Base-by-base conservation (phyloP, 768 basidiomycete species). In the Daedaleopsis nitida region DNA sequence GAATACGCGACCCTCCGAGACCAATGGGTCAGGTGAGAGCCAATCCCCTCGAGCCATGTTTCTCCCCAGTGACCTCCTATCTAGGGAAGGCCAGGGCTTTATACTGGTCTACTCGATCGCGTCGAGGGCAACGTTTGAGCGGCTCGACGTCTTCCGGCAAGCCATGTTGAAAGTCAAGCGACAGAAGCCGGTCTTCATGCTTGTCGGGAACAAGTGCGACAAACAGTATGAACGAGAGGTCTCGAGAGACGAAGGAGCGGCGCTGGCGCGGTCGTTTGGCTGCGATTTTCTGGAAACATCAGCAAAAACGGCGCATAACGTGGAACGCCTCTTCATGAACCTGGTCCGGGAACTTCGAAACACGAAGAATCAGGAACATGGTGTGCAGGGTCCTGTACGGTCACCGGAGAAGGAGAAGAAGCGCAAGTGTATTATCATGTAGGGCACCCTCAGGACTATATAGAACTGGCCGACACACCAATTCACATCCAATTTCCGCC, bases 171-270 rank as follows among this genome's bases (percentile, higher is more conserved):
- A 91, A 64, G 93, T 95, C 52, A 94, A 96, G 76, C 83, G 94
- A 68, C 83, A 85, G 69, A 85, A 87, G 68, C 89, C 94, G 59
- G 86, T 91, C 65, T 92, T 96, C 75, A 91, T 96, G 85, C 86
- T 98, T 60, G 93, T 98, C 61, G 96, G 96, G 68, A 98, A 98
- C 81, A 97, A 98, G 76, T 88, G 86, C 72, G 95, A 98, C 82
- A 92, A 92, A 81, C 83, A 85, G n/a, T 87, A 87, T 65, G 90
- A 92, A 68, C 86, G 95, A 37, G 94, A 96, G 71, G 95, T 98
- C 11, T 90, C 92, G 49, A 86, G 85, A 65, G 94, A 96, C 69
- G 95, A 98, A 68, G 97, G 94, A 13, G 81, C 83, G 17, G 83
- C 85, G 10, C 78, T 96, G 55, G 96, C 97, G 35, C 83, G 86